Evolutionary conservation across 768 basidiomycete species (phyloP).

Genomic region (Phanerodontia chrysosporium): DNA sequence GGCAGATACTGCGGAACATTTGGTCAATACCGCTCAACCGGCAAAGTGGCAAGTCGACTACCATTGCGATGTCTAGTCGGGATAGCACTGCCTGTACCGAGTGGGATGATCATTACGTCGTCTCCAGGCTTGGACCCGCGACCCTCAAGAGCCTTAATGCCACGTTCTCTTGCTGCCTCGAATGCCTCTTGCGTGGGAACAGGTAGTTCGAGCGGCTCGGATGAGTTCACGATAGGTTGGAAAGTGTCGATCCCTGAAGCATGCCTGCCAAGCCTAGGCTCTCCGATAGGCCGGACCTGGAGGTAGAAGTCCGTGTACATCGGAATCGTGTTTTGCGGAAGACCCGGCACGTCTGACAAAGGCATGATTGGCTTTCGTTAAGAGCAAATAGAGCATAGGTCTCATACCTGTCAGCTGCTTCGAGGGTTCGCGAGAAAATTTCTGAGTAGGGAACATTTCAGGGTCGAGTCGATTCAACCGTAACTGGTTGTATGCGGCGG

Average conservation of each 20-base stretch:
- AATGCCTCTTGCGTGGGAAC: constrained; percentile 35
- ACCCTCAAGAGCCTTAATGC: constrained; percentile 12
- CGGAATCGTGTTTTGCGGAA: constrained; percentile 42
- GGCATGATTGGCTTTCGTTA: background rate
- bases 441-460: constrained; percentile 67
- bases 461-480: constrained; percentile 68
- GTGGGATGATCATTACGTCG: constrained; percentile 64
- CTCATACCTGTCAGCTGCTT: constrained; percentile 31
- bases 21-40: background rate
- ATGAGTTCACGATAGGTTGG: constrained; percentile 22
- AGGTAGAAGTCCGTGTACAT: constrained; percentile 41
- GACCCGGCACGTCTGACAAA: constrained; percentile 30
- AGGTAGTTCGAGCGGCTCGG: constrained; percentile 18
- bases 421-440: constrained; percentile 41
- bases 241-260: constrained; percentile 27
- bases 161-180: constrained; percentile 30
- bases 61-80: constrained; percentile 88
- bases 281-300: constrained; percentile 42
- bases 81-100: constrained; percentile 87
- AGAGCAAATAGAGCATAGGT: background rate
- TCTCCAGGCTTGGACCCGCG: constrained; percentile 38
- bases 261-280: constrained; percentile 33
- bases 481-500: constrained; percentile 67
- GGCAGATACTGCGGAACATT: constrained; percentile 52
- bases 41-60: constrained; percentile 23